A percentile compares a stretch with the other conserved stretches of the same genome.
Evolutionary conservation across 805 yeast species (phyloP).

Genomic region (Hanseniaspora pseudoguilliermondii): DNA sequence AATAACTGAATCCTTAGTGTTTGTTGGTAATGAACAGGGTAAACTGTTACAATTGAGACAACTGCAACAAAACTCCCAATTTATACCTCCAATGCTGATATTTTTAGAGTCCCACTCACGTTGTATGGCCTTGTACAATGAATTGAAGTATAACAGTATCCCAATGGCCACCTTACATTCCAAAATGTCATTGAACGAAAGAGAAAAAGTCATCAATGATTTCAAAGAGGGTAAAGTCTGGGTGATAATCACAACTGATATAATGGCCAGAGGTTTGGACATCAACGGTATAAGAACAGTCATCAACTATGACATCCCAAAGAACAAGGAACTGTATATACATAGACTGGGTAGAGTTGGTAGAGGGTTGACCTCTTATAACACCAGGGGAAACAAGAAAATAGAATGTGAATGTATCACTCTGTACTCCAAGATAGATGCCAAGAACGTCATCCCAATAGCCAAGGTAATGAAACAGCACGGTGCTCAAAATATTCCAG

Average conservation of each 20-base stretch:
- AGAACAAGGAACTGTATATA: slow-evolving; percentile 83
- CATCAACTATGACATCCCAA: slow-evolving; percentile 93
- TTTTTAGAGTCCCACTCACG: slow-evolving; percentile 84
- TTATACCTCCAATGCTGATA: slow-evolving; percentile 84
- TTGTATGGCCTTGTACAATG: slow-evolving; percentile 92
- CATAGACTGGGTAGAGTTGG: slow-evolving; percentile 99
- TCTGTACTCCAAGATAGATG: slow-evolving; percentile 83
- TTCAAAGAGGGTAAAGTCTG: slow-evolving; percentile 86
- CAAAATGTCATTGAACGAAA: slow-evolving; percentile 77
- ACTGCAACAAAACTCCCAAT: slow-evolving; percentile 68
- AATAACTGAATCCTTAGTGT: slow-evolving; percentile 9
- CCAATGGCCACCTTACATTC: slow-evolving; percentile 95
- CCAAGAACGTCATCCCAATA: slow-evolving; percentile 60
- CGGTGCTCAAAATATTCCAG: slow-evolving; percentile 50
- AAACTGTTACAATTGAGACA: slow-evolving; percentile 84
- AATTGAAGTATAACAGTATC: slow-evolving; percentile 75
- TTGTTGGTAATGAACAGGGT: slow-evolving; percentile 88
- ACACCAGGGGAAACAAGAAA: slow-evolving; percentile 38
- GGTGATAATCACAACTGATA: slow-evolving; percentile 95
- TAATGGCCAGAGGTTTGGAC: slow-evolving; percentile 90
- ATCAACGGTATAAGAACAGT: slow-evolving; percentile 91
- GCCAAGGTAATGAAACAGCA: slow-evolving; percentile 92
- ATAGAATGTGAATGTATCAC: slow-evolving; percentile 78
- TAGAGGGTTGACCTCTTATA: slow-evolving; percentile 31
- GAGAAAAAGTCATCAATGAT: slow-evolving; percentile 70